Base-by-base conservation (phyloP, 257 asterid genomes). In the Solanum phureja region DNA sequence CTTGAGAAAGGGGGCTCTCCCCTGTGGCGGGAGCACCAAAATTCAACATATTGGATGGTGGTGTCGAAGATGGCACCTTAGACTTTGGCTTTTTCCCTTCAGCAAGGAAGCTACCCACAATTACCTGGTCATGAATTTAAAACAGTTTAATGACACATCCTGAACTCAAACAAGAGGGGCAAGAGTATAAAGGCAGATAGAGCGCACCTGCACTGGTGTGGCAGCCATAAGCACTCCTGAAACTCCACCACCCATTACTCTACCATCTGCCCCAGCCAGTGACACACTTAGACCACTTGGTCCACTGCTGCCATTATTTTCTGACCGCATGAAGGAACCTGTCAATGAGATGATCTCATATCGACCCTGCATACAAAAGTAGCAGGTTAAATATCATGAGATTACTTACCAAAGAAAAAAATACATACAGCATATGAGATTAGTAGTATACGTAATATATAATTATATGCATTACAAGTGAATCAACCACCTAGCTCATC, bases 201-300 rank as follows among this genome's bases (percentile, higher is more conserved):
- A 73, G 4, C 4, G 29, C 88, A 95, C 99, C 98, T 97, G 99
- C 74, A 95, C 95, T 0, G 95, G 91, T 16, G 98, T 89, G 52
- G 98, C 98, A 68, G 99, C 99, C 91, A 89, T 88, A 38, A 97
- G 98, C 88, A 87, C 56, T 88, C 98, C 99, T 21, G 95, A 95
- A 86, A 97, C 98, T 83, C 95, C 96, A 68, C 99, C 99, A 31
- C 98, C 99, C 92, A 95, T 83, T 44, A 97, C 98, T 83, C 92
- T 91, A 38, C 97, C 98, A 83, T 95, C 98, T 44, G 95, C 29
- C 52, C 98, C 96, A 82, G 98, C 96, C 93, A 97, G 83, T 0
- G 97, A 95, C 86, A 97, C 95, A 37, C 94, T 95, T 90, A 97
- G 92, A 37, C 90, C 90, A 44, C 94, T 92, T 24, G 89, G 84